phyloP scores from a whole-genome alignment of 257 asterid genomes.

The Avicennia marina region DNA sequence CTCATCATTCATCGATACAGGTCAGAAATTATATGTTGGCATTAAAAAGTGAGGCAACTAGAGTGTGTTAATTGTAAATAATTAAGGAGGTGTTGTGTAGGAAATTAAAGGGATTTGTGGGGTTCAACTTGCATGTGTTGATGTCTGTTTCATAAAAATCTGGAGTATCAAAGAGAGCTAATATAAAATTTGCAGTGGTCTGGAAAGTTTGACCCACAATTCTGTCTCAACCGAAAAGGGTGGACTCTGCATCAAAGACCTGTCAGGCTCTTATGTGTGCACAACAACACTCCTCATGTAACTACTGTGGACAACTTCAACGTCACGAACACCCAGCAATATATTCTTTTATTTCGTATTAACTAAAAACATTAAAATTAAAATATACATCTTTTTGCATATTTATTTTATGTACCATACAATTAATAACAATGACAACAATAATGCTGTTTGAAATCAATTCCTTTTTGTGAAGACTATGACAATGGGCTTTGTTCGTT shows the following conservation, averaged over 20 bases:
- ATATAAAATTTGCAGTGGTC: conserved; percentile 23
- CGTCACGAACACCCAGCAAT: not conserved
- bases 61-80: not conserved
- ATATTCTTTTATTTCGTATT: too few species aligned
- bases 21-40: too few species aligned
- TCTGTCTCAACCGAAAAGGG: conserved; percentile 42
- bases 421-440: too few species aligned
- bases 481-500: too few species aligned
- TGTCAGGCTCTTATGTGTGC: conserved; percentile 38
- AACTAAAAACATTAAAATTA: not conserved
- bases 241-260: conserved; percentile 35
- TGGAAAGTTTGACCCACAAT: conserved; percentile 50
- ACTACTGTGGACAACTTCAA: not conserved
- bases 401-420: too few species aligned
- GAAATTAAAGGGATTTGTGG: too few species aligned
- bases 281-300: not conserved
- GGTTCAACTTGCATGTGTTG: too few species aligned
- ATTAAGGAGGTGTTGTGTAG: conserved; percentile 12
- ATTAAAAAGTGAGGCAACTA: too few species aligned
- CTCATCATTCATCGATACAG: too few species aligned
- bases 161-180: conserved; percentile 24
- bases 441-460: too few species aligned
- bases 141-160: conserved; percentile 42
- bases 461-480: too few species aligned
- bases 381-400: too few species aligned